These are phyloP conservation scores for Chrysophaeum taylorii DNA, from an alignment of 352 stramenopile genomes.

Conservation along the genomic window DNA sequence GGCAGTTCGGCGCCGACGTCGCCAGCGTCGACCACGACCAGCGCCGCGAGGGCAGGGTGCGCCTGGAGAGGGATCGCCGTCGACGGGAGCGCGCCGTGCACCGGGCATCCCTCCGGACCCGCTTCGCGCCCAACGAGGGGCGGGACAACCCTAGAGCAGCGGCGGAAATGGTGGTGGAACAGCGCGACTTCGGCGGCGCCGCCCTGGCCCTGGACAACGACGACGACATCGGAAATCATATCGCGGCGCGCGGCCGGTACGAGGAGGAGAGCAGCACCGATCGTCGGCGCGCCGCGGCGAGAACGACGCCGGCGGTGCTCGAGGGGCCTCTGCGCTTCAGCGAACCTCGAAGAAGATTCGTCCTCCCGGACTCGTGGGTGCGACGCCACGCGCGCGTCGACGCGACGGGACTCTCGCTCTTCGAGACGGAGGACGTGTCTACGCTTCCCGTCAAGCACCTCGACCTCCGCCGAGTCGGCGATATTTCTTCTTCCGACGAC, in stretches of 20 bases:
- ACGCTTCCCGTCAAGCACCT: background rate
- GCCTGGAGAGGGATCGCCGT: background rate
- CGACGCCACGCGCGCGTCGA: background rate
- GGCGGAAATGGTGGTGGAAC: too few species aligned
- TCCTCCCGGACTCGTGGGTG: background rate
- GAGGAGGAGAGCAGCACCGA: background rate
- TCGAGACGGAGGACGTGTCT: background rate
- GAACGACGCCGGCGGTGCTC: background rate
- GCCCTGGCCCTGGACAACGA: background rate
- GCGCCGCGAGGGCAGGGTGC: background rate
- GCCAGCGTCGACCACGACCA: background rate
- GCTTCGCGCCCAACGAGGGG: too few species aligned
- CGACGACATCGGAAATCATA: background rate
- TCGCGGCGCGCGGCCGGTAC: background rate
- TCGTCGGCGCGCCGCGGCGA: background rate
- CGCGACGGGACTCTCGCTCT: background rate
- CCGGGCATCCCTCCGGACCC: background rate
- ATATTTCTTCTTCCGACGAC: background rate
- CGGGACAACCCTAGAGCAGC: too few species aligned
- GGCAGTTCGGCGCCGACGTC: background rate
- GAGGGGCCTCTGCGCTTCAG: background rate
- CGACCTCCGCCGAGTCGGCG: slow-evolving; percentile 1
- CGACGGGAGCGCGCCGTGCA: background rate
- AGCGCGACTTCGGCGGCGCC: background rate
- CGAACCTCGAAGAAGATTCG: background rate